These are phyloP conservation scores for Botrytis hyacinthi DNA, from an alignment of 2,329 filamentous ascomycete genomes.

Conservation along the genomic window DNA sequence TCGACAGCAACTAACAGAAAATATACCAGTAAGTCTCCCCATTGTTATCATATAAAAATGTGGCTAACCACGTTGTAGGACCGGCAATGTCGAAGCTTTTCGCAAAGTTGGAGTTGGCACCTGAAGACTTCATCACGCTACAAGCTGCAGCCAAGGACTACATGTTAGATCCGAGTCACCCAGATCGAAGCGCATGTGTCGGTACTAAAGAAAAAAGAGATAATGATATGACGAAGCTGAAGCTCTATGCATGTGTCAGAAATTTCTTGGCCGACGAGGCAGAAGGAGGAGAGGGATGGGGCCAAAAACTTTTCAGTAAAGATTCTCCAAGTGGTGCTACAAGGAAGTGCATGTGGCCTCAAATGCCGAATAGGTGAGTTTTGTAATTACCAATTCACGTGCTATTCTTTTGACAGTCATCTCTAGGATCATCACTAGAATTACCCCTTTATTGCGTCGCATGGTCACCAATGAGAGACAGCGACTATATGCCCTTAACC, in stretches of 20 bases:
- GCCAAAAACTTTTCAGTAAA: constrained; percentile 33
- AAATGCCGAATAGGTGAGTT: constrained; percentile 35
- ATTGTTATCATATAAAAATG: background rate
- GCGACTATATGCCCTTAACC: constrained; percentile 34
- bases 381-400: background rate
- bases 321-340: constrained; percentile 23
- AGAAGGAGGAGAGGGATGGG: constrained; percentile 33
- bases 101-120: constrained; percentile 32
- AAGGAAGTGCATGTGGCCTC: constrained; percentile 36
- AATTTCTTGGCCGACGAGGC: constrained; percentile 35
- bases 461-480: constrained; percentile 40
- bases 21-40: constrained; percentile 33
- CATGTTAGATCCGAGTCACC: constrained; percentile 37
- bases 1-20: constrained; percentile 36
- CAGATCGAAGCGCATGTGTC: constrained; percentile 35
- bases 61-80: constrained; percentile 26
- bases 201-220: constrained; percentile 31
- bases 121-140: constrained; percentile 36
- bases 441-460: constrained; percentile 37
- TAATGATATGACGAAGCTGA: constrained; percentile 35
- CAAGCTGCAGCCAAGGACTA: constrained; percentile 38
- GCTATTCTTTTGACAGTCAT: constrained; percentile 23
- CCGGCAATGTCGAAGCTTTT: constrained; percentile 37
- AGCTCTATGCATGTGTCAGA: constrained; percentile 34
- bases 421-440: constrained; percentile 32